Base-by-base conservation (phyloP, 2,329 filamentous ascomycete genomes). In the Kalaharituber pfeilii region DNA sequence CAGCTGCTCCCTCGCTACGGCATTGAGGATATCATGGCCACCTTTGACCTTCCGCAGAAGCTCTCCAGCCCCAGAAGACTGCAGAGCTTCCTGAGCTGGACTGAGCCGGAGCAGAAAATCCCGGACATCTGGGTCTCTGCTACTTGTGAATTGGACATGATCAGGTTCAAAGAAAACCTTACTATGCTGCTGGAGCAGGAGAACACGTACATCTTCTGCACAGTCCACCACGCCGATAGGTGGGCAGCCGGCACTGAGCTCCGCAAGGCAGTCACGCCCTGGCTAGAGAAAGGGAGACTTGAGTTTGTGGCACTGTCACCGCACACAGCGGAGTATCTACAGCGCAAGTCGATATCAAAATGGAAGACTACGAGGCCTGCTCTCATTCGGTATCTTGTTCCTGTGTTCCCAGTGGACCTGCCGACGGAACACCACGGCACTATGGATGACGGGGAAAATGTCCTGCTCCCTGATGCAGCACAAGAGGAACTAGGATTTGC, bases 171-270 rank as follows among this genome's bases (percentile, higher is more conserved):
- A 7, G 39, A 57, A 5, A 56, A 61, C 15, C 57, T 65, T 28
- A 58, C 54, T 15, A 52, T 42, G 24, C 42, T 66, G 28, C 56
- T 65, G 5, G 53, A 60, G 24, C 53, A 60, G 13, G 56, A 58
- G 8, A 60, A 64, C 27, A 63, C 64, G 2, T 62, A 62, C 30
- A 24, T 66, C n/a, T 62, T 62, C 54, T 66, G 64, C 49, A 57
- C 64, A 9, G 55, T 65, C 15, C 63, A 62, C 50, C 59, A 62
- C 49, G 56, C 62, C 3, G 63, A 65, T 29, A 50, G 58, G 25
- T 65, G 62, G 62, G 57, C 52, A 3, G 53, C 55, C 13, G 53
- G 62, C 22, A 4, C 15, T 5, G 20, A 9, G 20, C n/a, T 62
- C 20, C 52, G 59, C 15, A 53, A 60, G 13, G 51, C 53, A 4